Conservation (phyloP, 805 yeast genomes). For the Metschnikowia dekortorum region DNA sequence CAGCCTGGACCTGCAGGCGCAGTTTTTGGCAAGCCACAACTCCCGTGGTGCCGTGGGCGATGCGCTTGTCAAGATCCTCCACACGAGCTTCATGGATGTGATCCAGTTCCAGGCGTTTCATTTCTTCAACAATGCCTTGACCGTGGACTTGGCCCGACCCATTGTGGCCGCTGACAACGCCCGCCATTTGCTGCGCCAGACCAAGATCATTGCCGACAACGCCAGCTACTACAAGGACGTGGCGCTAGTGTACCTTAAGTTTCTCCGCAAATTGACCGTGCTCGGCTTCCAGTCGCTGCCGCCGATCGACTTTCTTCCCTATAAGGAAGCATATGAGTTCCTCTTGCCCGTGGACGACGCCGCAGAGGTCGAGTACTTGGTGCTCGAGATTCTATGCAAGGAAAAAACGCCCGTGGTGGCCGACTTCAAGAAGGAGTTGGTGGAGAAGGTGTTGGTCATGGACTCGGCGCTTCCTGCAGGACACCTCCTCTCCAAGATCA, state of each 20-base stretch:
- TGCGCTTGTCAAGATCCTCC: constrained; percentile 21
- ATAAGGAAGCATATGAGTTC: constrained; percentile 9
- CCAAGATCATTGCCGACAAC: constrained; percentile 32
- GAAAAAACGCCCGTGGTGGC: constrained; percentile 4
- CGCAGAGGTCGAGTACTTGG: constrained; percentile 20
- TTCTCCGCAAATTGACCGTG: constrained; percentile 25
- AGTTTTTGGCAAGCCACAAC: constrained; percentile 9
- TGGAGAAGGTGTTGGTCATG: constrained; percentile 4
- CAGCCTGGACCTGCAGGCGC: constrained; percentile 15
- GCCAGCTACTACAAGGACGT: constrained; percentile 33
- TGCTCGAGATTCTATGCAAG: constrained; percentile 17
- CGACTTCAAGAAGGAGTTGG: constrained; percentile 1
- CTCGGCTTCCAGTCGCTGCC: constrained; percentile 11
- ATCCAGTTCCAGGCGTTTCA: constrained; percentile 37
- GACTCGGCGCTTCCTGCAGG: constrained; percentile 8
- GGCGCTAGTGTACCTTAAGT: constrained; percentile 23
- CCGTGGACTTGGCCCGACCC: constrained; percentile 9
- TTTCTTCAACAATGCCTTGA: constrained; percentile 28
- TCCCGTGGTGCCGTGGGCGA: constrained; percentile 1
- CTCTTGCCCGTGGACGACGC: constrained; percentile 14
- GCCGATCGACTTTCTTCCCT: constrained; percentile 2
- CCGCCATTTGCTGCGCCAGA: constrained; percentile 15
- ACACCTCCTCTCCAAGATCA: constrained; percentile 11
- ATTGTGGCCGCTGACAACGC: constrained; percentile 15
- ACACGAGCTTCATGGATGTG: constrained; percentile 24